Conservation (phyloP, 2,329 filamentous ascomycete species). For the Lecanicillium sp. region DNA sequence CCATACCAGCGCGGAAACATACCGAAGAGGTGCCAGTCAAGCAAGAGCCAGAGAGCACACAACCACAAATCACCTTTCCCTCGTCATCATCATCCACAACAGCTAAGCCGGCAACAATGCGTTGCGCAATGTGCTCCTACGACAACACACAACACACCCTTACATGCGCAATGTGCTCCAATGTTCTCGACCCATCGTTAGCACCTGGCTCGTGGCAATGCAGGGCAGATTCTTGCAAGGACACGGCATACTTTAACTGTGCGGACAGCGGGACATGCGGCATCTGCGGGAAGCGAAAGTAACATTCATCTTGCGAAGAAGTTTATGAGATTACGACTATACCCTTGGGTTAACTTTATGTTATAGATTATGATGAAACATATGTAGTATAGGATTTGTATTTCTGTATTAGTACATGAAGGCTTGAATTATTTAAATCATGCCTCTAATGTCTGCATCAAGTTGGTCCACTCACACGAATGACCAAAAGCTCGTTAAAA, state of each 20-base stretch:
- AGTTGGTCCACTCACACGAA: no score
- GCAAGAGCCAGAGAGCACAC: no score
- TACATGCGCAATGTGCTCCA: conserved; percentile 61
- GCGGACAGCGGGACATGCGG: conserved; percentile 63
- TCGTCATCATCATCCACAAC: neutral
- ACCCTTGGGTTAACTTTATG: no score
- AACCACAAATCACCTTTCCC: no score
- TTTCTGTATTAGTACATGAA: no score
- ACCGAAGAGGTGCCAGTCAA: neutral
- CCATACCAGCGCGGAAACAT: neutral
- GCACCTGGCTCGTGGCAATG: conserved; percentile 58
- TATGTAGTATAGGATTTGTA: no score
- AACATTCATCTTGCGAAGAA: conserved; percentile 11
- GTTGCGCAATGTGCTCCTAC: conserved; percentile 61
- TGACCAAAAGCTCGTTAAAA: no score
- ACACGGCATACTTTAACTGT: conserved; percentile 56
- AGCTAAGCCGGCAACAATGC: neutral
- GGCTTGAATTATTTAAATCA: no score
- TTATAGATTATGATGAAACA: no score
- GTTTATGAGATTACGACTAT: neutral
- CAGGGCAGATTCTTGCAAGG: conserved; percentile 42
- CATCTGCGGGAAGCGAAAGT: conserved; percentile 45
- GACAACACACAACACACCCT: conserved; percentile 44
- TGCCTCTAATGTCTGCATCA: no score
- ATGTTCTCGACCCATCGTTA: conserved; percentile 52